Percentiles rank a stretch among this genome's conserved stretches.
These are phyloP conservation scores for Suillus cothurnatus DNA, from an alignment of 768 basidiomycete genomes.

Conservation along the genomic window DNA sequence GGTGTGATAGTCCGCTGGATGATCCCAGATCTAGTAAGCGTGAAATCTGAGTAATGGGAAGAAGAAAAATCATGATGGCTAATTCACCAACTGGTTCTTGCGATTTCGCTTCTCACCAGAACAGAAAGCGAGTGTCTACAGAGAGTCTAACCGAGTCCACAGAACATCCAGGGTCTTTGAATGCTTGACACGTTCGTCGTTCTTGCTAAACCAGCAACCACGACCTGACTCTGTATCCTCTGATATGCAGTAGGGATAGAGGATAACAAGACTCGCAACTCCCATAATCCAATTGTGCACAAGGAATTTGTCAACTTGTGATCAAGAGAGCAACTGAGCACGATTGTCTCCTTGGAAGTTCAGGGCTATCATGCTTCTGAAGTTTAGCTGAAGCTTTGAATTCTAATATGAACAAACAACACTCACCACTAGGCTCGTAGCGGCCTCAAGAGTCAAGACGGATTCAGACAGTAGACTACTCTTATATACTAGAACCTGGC, in stretches of 20 bases:
- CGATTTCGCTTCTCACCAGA: background rate
- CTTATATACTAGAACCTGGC: background rate
- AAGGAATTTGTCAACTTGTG: no score
- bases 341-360: no score
- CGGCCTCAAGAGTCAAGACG: no score
- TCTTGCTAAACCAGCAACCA: background rate
- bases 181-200: conserved; percentile 3
- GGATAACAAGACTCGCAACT: background rate
- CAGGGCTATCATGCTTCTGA: no score
- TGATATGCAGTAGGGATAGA: background rate
- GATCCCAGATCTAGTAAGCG: background rate
- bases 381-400: conserved; percentile 15
- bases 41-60: background rate
- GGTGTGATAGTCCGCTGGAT: background rate
- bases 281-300: no score
- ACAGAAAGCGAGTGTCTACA: background rate
- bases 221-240: background rate
- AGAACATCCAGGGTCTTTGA: conserved; percentile 6
- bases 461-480: background rate
- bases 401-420: conserved; percentile 29
- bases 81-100: background rate
- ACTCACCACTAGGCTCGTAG: background rate
- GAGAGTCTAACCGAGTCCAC: conserved; percentile 5
- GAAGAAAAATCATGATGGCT: background rate
- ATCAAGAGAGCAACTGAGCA: no score